Evolutionary conservation across 2,329 filamentous ascomycete species (phyloP).

Genomic region (Neurospora sp.): DNA sequence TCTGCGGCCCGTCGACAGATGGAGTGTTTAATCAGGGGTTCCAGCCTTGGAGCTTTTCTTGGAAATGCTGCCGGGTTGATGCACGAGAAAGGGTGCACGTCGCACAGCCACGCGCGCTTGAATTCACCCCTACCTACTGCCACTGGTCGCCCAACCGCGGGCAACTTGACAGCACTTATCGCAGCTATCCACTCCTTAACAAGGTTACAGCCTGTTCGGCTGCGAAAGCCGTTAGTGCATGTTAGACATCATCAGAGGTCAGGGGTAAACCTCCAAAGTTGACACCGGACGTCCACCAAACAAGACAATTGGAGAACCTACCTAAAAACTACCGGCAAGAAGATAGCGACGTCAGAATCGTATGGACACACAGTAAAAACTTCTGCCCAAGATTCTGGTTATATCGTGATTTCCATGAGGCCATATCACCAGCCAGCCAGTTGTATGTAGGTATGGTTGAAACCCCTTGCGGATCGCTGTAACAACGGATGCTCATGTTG

Average conservation of each 20-base stretch:
- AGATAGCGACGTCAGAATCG: neutral
- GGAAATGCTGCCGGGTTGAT: conserved; percentile 10
- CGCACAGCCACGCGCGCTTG: conserved; percentile 11
- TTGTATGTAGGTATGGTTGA: neutral
- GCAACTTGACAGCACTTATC: neutral
- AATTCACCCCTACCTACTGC: neutral
- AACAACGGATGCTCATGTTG: neutral
- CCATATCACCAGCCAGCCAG: neutral
- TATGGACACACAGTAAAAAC: neutral
- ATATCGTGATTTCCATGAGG: neutral
- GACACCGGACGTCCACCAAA: neutral
- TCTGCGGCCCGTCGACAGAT: neutral
- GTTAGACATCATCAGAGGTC: neutral
- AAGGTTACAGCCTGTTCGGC: neutral
- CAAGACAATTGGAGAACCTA: neutral
- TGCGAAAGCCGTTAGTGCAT: neutral
- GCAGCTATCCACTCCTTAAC: neutral
- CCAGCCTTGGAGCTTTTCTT: conserved; percentile 5
- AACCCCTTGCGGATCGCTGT: neutral
- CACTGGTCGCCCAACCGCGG: neutral
- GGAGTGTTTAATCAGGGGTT: neutral
- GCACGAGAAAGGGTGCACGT: conserved; percentile 11
- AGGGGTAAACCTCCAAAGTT: neutral
- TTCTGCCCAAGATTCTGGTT: neutral
- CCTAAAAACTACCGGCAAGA: neutral